Base-by-base conservation (phyloP, 2,329 filamentous ascomycete species). In the Lachnellula hyalina region DNA sequence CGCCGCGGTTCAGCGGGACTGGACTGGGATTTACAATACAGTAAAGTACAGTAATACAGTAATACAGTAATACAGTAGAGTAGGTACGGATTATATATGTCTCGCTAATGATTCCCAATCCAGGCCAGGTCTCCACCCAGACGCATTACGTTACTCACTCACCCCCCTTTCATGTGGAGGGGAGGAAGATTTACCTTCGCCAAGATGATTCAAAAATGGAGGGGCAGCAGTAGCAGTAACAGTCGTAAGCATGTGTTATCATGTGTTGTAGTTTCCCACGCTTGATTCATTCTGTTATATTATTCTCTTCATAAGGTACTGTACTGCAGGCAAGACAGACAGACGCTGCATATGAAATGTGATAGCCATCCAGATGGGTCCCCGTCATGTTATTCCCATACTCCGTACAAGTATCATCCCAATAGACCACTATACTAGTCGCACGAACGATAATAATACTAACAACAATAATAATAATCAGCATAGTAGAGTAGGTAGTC, bases 321-420 rank as follows among this genome's bases (percentile, higher is more conserved):
- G 3, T 32, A 32, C 9, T 32, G 28, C 28, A 32, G 28, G 28
- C 28, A 32, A 32, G 28, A 32, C 28, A 32, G 28, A 32, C 25
- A 32, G 28, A 32, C 28, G 8, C 7, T 9, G 28, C 8, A 32
- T 32, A 8, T 32, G 28, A 32, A 32, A 32, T 52, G 46, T 49
- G 54, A 59, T 48, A 48, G 47, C 52, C 53, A 49, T 57, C 42
- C 53, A 42, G 34, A 51, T 47, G 56, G 54, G 49, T 52, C 53
- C 19, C 38, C 35, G 49, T 34, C n/a, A 32, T 41, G 40, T 11
- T 32, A 32, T 32, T 32, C 28, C 28, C 28, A 11, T 11, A 5
- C 23, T 25, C 23, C 23, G 4, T 25, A 32, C 28, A 32, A 4
- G 28, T 32, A 32, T 8, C 28, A 32, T 32, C 2, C 28, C 9